Evolutionary conservation across 371 early-diverging fungal genomes (phyloP).

Genomic region (Mucor saturninus): DNA sequence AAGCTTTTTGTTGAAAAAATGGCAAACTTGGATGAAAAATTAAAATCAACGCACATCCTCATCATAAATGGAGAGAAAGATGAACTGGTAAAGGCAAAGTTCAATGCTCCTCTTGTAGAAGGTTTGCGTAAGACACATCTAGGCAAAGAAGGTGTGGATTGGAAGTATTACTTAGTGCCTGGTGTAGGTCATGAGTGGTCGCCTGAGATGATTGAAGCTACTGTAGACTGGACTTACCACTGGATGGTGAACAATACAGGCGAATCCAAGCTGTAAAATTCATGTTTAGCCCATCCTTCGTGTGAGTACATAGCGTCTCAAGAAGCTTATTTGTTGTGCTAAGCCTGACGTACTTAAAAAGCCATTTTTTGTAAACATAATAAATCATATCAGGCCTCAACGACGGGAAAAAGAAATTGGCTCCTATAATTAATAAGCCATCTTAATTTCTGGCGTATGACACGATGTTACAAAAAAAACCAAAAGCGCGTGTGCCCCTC

Average conservation of each 20-base stretch:
- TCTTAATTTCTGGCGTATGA: no score
- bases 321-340: no score
- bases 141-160: slow-evolving; percentile 37
- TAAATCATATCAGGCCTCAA: no score
- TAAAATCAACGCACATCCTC: slow-evolving; percentile 37
- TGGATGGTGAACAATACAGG: slow-evolving; percentile 37
- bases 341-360: no score
- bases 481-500: no score
- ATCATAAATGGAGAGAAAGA: slow-evolving; percentile 46
- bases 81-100: slow-evolving; percentile 33
- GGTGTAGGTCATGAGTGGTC: slow-evolving; percentile 48
- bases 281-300: no score
- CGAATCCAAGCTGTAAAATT: slow-evolving; percentile 2
- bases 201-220: slow-evolving; percentile 34
- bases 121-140: slow-evolving; percentile 21
- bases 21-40: slow-evolving; percentile 22
- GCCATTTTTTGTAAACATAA: no score
- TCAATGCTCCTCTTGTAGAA: slow-evolving; percentile 29
- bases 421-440: no score
- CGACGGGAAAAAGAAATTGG: no score
- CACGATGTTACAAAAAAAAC: no score
- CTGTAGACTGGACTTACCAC: slow-evolving; percentile 34
- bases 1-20: slow-evolving; percentile 16
- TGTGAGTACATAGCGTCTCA: no score
- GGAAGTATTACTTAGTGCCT: slow-evolving; percentile 36